Conservation (phyloP, 176 grass and related monocot species). For the Musa beccarii region DNA sequence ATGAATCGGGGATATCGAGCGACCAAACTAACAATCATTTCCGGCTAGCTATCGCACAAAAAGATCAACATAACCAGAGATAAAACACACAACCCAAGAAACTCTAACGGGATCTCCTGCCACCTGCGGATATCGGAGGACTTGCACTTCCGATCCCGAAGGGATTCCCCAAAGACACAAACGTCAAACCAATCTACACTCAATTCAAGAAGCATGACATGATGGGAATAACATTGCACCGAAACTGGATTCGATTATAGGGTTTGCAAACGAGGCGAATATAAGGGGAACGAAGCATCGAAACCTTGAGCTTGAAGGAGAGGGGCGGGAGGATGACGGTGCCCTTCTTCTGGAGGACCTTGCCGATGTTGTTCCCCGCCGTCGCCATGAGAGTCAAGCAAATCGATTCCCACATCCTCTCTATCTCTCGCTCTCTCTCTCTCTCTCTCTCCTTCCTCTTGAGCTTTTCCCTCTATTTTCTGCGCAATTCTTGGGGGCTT, state of each 20-base stretch:
- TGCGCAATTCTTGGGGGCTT: too few relatives aligned
- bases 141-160: neutral
- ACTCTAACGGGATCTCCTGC: neutral
- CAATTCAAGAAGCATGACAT: neutral
- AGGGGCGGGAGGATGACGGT: constrained; percentile 93
- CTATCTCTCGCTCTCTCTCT: neutral
- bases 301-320: constrained; percentile 97
- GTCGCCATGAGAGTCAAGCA: constrained; percentile 73
- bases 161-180: neutral
- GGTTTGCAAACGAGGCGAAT: neutral
- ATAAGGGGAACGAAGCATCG: neutral
- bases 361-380: constrained; percentile 96
- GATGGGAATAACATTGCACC: neutral
- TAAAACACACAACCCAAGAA: neutral
- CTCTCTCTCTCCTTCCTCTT: neutral
- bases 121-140: neutral
- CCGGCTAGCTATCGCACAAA: too few relatives aligned
- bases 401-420: constrained; percentile 85
- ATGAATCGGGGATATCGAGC: too few relatives aligned
- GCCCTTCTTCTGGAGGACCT: constrained; percentile 98
- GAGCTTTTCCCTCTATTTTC: too few relatives aligned
- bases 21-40: too few relatives aligned
- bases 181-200: neutral
- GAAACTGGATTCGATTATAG: neutral
- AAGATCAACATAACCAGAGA: too few relatives aligned